These are phyloP conservation scores for Diplogelasinospora grovesii DNA, from an alignment of 495 filamentous ascomycete species.

Conservation along the genomic window DNA sequence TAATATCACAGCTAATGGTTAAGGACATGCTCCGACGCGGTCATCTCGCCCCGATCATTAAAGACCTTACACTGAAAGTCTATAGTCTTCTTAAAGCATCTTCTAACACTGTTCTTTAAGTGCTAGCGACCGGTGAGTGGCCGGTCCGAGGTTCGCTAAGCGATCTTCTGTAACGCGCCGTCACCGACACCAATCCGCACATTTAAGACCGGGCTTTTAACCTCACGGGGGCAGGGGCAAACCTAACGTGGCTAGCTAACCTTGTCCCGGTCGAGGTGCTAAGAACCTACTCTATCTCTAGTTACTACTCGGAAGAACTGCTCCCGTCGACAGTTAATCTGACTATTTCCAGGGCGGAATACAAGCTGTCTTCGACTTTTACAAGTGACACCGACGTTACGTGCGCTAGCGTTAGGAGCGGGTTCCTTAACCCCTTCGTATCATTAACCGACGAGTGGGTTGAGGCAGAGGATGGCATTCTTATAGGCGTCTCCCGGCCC, in stretches of 20 bases:
- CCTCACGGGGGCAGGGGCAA: conserved; percentile 25
- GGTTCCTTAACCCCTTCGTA: conserved; percentile 40
- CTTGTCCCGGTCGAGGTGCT: conserved; percentile 42
- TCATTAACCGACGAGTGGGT: conserved; percentile 25
- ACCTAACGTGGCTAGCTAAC: conserved; percentile 41
- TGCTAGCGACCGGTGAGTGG: conserved; percentile 43
- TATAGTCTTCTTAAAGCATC: conserved; percentile 38
- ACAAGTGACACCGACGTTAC: conserved; percentile 22
- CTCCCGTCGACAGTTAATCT: conserved; percentile 43
- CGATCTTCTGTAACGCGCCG: conserved; percentile 38
- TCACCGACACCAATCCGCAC: conserved; percentile 35
- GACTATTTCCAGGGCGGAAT: conserved; percentile 42
- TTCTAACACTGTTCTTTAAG: conserved; percentile 41
- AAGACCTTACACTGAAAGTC: conserved; percentile 38
- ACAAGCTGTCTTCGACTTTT: conserved; percentile 37
- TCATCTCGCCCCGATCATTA: conserved; percentile 42
- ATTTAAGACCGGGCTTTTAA: conserved; percentile 45
- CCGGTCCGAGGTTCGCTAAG: conserved; percentile 40
- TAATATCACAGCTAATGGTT: conserved; percentile 29
- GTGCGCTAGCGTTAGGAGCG: conserved; percentile 41
- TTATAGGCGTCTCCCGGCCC: conserved; percentile 43
- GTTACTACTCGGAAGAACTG: conserved; percentile 35
- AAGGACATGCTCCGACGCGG: conserved; percentile 44
- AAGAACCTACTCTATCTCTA: conserved; percentile 47
- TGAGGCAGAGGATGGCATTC: conserved; percentile 31